Conservation (phyloP, 306 rosid species). For the Echinosophora koreensis region DNA sequence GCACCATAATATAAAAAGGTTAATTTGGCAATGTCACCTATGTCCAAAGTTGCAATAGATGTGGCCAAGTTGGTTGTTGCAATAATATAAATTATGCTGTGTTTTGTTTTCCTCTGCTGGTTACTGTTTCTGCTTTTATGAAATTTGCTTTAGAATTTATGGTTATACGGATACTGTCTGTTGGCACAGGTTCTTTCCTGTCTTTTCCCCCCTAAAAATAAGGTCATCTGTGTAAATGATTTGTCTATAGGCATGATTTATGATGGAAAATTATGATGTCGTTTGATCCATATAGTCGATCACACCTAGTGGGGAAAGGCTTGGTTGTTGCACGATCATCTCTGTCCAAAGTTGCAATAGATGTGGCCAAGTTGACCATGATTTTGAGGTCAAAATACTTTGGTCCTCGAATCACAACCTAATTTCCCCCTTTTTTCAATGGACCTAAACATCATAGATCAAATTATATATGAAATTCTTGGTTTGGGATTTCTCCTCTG, state of each 20-base stretch:
- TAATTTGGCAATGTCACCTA: neutral
- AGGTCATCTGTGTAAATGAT: too few species aligned
- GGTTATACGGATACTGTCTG: slow-evolving; percentile 20
- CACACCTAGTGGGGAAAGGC: too few species aligned
- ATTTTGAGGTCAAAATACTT: slow-evolving; percentile 19
- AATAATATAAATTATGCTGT: neutral
- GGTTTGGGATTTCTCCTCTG: slow-evolving; percentile 28
- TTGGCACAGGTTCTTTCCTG: neutral
- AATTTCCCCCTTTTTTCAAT: neutral
- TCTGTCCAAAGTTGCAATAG: slow-evolving; percentile 26
- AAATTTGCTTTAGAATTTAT: slow-evolving; percentile 4
- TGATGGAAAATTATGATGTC: too few species aligned
- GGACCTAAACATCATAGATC: slow-evolving; percentile 7
- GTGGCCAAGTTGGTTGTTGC: neutral
- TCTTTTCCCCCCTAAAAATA: too few species aligned
- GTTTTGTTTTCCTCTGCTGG: slow-evolving; percentile 19
- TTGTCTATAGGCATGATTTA: too few species aligned
- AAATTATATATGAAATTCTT: slow-evolving; percentile 24
- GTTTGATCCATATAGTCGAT: too few species aligned
- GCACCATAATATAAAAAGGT: slow-evolving; percentile 1
- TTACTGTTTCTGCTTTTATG: slow-evolving; percentile 13
- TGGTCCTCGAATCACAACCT: slow-evolving; percentile 15
- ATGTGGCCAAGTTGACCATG: slow-evolving; percentile 29
- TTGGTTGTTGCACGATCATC: too few species aligned
- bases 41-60: slow-evolving; percentile 28